Evolutionary conservation across 2,329 filamentous ascomycete species (phyloP), one percentile per base, ranked within the genome.

Genomic region (Cytospora schulzeri): DNA sequence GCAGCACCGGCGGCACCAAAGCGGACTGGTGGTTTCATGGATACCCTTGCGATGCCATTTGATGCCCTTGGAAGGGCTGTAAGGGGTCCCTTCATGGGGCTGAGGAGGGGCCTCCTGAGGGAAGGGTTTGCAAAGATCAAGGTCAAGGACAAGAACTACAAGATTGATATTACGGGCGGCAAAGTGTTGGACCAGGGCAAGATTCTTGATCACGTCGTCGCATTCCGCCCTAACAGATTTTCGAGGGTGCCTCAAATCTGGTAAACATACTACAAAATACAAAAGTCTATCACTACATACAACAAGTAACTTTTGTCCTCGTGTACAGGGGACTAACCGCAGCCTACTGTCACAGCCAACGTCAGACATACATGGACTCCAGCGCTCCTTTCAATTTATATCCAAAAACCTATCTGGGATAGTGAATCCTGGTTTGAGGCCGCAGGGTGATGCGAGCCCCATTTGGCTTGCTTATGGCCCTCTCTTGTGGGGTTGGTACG

Each of bases 131-230:
- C 81, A 48, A 77, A 78, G 63, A 76, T 89, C 57, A 73, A 72
- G 59, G 75, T 86, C 17, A 76, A 81, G 14, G 80, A 77, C 22
- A 72, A 76, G 38, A 73, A 75, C 60, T 87, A 85, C 72, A 88
- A 87, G 76, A 73, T 89, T 26, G 86, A 88, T 69, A 77, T 87
- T 19, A 78, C 77, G 3, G 80, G 80, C 48, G 85, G 84, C 1
- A 87, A 84, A 77, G 83, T 83, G 26, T 77, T 88, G 57, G 86
- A 89, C 50, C 78, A 82, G 4, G 88, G 88, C 52, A 79, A 78
- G 62, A 84, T 84, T 4, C 72, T 89, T 60, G 86, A 89, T 74
- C 79, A 82, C 67, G 71, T 89, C 48, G 79, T 85, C 35, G 66
- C 66, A 71, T 68, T 45, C 33, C 60, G 57, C 15, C 66, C 64